phyloP scores from a whole-genome alignment of 495 filamentous ascomycete species.

The Aspergillus carlsbadensis region DNA sequence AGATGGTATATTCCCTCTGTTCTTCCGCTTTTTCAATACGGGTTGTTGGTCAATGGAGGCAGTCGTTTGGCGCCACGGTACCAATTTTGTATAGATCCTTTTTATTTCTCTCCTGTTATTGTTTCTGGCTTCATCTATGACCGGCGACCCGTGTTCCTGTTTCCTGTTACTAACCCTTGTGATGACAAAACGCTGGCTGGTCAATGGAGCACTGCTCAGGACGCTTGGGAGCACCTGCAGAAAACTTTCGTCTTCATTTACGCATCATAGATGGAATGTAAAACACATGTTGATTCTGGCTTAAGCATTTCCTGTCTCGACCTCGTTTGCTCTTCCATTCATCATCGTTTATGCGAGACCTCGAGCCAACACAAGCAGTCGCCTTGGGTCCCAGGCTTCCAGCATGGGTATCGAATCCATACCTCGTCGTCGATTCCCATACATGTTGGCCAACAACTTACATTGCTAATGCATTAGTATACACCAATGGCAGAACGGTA shows the following conservation, averaged over 20 bases:
- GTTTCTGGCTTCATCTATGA: constrained; percentile 34
- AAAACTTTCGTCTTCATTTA: constrained; percentile 35
- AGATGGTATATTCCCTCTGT: constrained; percentile 37
- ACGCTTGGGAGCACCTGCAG: constrained; percentile 33
- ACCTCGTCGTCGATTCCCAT: no score
- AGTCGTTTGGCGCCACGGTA: constrained; percentile 46
- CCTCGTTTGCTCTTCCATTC: no score
- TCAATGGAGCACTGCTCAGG: constrained; percentile 20
- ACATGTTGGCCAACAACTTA: no score
- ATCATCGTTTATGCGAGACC: no score
- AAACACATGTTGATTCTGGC: constrained; percentile 35
- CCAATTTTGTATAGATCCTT: constrained; percentile 49
- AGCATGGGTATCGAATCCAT: no score
- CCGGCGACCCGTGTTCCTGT: constrained; percentile 28
- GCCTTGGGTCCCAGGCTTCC: no score
- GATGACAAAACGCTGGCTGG: constrained; percentile 30
- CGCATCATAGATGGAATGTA: constrained; percentile 50
- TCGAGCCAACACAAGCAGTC: no score
- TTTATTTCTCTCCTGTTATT: constrained; percentile 19
- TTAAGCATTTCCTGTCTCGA: no score
- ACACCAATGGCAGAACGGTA: no score
- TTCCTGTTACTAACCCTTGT: constrained; percentile 27
- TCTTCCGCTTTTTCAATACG: constrained; percentile 29
- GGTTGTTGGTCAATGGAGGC: constrained; percentile 36
- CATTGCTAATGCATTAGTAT: no score